Evolutionary conservation across 2,329 filamentous ascomycete species (phyloP).

Genomic region (Fusarium bulbicola): DNA sequence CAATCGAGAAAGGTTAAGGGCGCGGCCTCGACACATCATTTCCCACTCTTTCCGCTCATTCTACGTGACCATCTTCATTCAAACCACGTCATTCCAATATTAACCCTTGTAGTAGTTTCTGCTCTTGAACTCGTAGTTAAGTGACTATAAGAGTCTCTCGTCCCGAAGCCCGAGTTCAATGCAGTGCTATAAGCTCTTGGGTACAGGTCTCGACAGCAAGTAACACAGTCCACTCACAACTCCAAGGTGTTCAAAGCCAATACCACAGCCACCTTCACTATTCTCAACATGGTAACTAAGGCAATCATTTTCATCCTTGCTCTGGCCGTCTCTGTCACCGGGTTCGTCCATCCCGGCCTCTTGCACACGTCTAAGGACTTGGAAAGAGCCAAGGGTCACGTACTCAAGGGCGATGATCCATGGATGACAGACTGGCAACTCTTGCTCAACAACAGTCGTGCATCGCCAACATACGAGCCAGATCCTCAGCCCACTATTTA

Average conservation of each 20-base stretch:
- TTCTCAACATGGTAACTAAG: no score
- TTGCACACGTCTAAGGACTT: background rate
- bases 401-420: background rate
- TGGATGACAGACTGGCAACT: background rate
- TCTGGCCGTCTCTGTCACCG: background rate
- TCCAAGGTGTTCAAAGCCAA: no score
- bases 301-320: no score
- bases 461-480: background rate
- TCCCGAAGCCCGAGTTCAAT: no score
- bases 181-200: no score
- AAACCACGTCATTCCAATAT: rapidly evolving
- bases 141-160: no score
- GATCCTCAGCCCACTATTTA: background rate
- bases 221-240: no score
- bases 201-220: no score
- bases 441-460: background rate
- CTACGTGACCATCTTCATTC: no score
- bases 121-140: rapidly evolving
- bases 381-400: background rate
- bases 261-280: no score
- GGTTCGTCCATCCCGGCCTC: background rate
- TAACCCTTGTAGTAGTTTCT: no score
- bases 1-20: background rate
- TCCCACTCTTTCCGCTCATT: background rate
- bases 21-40: rapidly evolving